Evolutionary conservation across 495 filamentous ascomycete species (phyloP).

Genomic region (Massariosphaeria phaeospora): DNA sequence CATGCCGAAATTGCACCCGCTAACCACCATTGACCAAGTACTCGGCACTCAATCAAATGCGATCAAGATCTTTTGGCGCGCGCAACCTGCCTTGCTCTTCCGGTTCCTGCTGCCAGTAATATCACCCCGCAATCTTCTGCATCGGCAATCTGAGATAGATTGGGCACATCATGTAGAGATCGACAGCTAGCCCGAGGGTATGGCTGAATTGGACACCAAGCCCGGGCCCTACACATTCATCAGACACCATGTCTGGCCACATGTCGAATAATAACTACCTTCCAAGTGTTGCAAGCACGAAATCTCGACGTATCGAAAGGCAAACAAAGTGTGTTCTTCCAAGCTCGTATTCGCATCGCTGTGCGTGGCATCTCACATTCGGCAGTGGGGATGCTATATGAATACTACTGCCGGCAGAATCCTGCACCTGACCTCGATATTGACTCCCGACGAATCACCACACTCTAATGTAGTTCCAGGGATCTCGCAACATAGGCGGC

Average conservation of each 20-base stretch:
- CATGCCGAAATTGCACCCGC: background rate
- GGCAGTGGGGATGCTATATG: slow-evolving; percentile 8
- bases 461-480: background rate
- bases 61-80: background rate
- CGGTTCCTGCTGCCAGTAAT: slow-evolving; percentile 16
- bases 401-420: slow-evolving; percentile 25
- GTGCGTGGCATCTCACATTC: background rate
- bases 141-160: slow-evolving; percentile 14
- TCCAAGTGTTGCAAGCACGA: background rate
- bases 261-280: background rate
- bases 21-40: background rate
- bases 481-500: slow-evolving; percentile 4
- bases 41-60: background rate
- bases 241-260: too few relatives aligned
- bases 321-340: slow-evolving; percentile 6
- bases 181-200: background rate
- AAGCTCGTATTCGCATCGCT: background rate
- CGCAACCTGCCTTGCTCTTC: slow-evolving; percentile 5
- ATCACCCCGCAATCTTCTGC: slow-evolving; percentile 23
- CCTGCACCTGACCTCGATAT: slow-evolving; percentile 13
- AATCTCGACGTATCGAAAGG: slow-evolving; percentile 8
- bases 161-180: background rate
- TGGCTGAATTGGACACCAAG: background rate
- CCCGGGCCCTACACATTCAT: too few relatives aligned
- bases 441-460: slow-evolving; percentile 8